Conservation (phyloP, 2,329 filamentous ascomycete genomes). For the Aureobasidium sp. region DNA sequence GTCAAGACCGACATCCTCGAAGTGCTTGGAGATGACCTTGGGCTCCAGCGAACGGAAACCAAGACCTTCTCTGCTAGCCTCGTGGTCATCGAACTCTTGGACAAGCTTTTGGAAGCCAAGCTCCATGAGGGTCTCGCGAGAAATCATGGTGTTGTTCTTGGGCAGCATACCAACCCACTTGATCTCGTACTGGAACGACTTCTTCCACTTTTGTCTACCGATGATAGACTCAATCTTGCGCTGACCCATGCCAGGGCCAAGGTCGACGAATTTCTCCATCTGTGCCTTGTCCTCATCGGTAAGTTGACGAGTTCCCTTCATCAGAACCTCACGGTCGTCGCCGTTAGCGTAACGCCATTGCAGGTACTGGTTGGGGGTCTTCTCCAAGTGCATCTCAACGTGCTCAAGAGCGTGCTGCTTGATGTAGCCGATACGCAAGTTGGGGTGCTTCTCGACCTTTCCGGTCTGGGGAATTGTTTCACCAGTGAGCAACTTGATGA, state of each 20-base stretch:
- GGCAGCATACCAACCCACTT: slow-evolving; percentile 88
- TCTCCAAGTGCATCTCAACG: slow-evolving; percentile 98
- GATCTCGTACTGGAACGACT: slow-evolving; percentile 96
- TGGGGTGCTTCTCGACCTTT: slow-evolving; percentile 96
- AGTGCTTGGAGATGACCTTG: slow-evolving; percentile 93
- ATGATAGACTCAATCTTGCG: slow-evolving; percentile 82
- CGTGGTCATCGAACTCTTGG: slow-evolving; percentile 97
- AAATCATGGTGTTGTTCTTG: slow-evolving; percentile 89
- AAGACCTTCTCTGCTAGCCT: slow-evolving; percentile 95
- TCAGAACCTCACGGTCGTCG: slow-evolving; percentile 90
- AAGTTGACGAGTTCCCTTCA: slow-evolving; percentile 93
- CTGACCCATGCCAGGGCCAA: slow-evolving; percentile 72
- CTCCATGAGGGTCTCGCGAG: slow-evolving; percentile 80
- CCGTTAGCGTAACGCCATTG: slow-evolving; percentile 98
- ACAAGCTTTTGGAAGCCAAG: slow-evolving; percentile 88
- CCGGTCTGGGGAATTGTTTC: slow-evolving; percentile 78
- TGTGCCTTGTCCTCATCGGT: slow-evolving; percentile 79
- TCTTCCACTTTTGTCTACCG: slow-evolving; percentile 97
- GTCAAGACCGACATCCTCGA: slow-evolving; percentile 91
- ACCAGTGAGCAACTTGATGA: slow-evolving; percentile 95
- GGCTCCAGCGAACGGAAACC: slow-evolving; percentile 92
- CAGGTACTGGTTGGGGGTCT: slow-evolving; percentile 97
- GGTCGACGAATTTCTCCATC: slow-evolving; percentile 83
- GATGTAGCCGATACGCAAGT: slow-evolving; percentile 97
- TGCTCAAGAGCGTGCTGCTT: slow-evolving; percentile 99